phyloP scores from a whole-genome alignment of 116 monocot genomes.

The Zostera marina region DNA sequence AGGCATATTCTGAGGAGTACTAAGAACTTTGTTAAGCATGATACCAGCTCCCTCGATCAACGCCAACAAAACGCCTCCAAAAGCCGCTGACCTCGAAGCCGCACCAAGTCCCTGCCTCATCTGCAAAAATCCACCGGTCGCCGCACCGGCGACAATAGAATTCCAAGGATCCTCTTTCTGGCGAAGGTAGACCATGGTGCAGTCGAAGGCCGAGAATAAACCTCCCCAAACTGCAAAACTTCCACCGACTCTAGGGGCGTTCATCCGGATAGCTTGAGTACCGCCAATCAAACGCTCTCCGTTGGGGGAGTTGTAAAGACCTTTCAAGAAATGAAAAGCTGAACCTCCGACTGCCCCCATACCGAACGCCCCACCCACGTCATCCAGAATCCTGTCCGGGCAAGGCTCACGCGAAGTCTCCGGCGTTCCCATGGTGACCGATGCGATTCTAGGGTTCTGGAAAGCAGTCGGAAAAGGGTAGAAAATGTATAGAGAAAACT shows the following conservation, averaged over 20 bases:
- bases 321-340: constrained; percentile 34
- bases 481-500: too few relatives aligned
- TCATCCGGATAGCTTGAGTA: constrained; percentile 14
- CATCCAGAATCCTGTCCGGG: constrained; percentile 33
- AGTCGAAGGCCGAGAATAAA: constrained; percentile 53
- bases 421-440: constrained; percentile 21
- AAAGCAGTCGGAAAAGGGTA: too few relatives aligned
- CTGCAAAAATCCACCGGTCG: constrained; percentile 55
- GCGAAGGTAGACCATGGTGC: constrained; percentile 51
- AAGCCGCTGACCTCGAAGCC: constrained; percentile 24
- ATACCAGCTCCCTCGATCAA: constrained; percentile 49
- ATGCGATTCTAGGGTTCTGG: too few relatives aligned
- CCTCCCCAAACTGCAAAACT: constrained; percentile 68
- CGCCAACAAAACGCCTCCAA: constrained; percentile 43
- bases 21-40: constrained; percentile 40
- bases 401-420: constrained; percentile 40
- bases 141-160: constrained; percentile 46
- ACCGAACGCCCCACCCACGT: constrained; percentile 29
- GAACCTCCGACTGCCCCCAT: constrained; percentile 35
- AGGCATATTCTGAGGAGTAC: constrained; percentile 26
- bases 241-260: constrained; percentile 32
- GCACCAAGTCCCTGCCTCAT: constrained; percentile 32
- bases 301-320: constrained; percentile 28
- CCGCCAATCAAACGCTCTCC: constrained; percentile 14
- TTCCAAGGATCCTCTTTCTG: constrained; percentile 76